Percentiles rank a stretch among this genome's conserved stretches.
phyloP scores from a whole-genome alignment of 257 asterid species.

The Salvia splendens region DNA sequence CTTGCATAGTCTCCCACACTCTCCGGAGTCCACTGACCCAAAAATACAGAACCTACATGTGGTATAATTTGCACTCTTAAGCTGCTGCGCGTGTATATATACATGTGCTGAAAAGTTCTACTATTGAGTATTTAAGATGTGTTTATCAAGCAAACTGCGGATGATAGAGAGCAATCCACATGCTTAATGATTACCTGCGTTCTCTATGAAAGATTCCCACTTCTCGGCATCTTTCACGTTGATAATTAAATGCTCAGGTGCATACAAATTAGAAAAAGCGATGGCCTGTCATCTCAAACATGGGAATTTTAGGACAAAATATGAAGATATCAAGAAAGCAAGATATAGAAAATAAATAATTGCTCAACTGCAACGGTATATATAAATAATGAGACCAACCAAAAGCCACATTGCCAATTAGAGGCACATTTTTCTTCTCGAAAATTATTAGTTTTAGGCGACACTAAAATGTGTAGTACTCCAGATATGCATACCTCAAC shows the following conservation, averaged over 20 bases:
- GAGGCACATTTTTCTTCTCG: neutral
- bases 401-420: neutral
- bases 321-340: neutral
- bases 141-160: neutral
- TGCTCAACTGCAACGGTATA: too few relatives aligned
- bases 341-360: neutral
- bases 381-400: neutral
- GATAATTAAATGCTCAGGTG: conserved; percentile 95
- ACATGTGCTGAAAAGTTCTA: neutral
- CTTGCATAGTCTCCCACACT: conserved; percentile 58
- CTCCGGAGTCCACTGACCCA: conserved; percentile 26
- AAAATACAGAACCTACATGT: conserved; percentile 14
- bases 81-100: conserved; percentile 25
- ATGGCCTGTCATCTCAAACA: conserved; percentile 62
- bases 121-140: neutral
- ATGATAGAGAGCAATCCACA: conserved; percentile 3
- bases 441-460: conserved; percentile 1
- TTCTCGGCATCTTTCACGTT: conserved; percentile 93
- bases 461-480: conserved; percentile 5
- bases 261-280: conserved; percentile 80
- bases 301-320: conserved; percentile 21
- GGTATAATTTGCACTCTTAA: neutral
- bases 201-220: conserved; percentile 86
- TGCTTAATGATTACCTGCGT: conserved; percentile 65
- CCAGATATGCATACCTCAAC: conserved; percentile 62